phyloP scores from a whole-genome alignment of 345 rosid genomes.

The Hevea brasiliensis region DNA sequence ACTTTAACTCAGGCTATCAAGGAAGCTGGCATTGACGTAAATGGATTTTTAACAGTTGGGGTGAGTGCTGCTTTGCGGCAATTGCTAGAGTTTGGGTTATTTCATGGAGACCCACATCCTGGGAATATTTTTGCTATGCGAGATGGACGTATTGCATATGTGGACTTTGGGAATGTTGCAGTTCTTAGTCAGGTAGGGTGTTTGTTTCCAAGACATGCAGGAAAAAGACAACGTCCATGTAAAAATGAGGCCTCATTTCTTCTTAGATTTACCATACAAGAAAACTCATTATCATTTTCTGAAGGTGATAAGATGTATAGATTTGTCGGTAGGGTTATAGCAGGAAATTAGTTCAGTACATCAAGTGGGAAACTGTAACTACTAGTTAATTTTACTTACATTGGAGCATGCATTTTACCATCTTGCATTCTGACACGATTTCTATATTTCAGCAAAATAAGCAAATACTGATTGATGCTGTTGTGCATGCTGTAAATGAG shows the following conservation, averaged over 20 bases:
- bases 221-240: neutral
- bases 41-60: slow-evolving; percentile 90
- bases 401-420: neutral
- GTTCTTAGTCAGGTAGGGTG: slow-evolving; percentile 86
- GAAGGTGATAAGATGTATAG: neutral
- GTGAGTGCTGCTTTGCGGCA: slow-evolving; percentile 97
- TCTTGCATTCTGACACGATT: slow-evolving; percentile 10
- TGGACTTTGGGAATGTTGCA: slow-evolving; percentile 98
- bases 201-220: slow-evolving; percentile 10
- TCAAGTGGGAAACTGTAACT: slow-evolving; percentile 1
- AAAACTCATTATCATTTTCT: neutral
- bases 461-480: slow-evolving; percentile 96
- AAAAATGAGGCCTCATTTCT: neutral
- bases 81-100: slow-evolving; percentile 87
- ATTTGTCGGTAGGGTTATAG: neutral
- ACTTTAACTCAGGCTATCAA: slow-evolving; percentile 66
- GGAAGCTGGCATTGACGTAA: slow-evolving; percentile 82
- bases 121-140: slow-evolving; percentile 97
- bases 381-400: neutral
- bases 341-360: neutral
- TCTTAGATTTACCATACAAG: neutral
- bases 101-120: slow-evolving; percentile 99
- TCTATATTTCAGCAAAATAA: slow-evolving; percentile 81
- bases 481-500: slow-evolving; percentile 97
- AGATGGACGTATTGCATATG: slow-evolving; percentile 96